phyloP scores from a whole-genome alignment of 2,329 filamentous ascomycete species.

The Rhynchosporium graminicola region DNA sequence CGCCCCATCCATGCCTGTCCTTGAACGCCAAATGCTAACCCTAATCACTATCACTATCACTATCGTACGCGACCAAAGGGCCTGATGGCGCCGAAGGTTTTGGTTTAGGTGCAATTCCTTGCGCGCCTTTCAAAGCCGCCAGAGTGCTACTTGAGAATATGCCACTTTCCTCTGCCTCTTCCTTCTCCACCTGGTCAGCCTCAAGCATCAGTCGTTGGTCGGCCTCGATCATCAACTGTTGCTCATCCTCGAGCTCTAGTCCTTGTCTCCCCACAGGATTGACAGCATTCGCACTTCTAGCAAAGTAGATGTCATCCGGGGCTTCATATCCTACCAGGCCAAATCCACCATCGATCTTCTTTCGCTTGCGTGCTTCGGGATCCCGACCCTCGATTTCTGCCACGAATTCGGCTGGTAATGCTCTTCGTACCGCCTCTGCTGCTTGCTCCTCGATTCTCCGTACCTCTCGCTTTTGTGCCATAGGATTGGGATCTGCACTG shows the following conservation, averaged over 20 bases:
- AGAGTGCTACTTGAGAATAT: slow-evolving; percentile 84
- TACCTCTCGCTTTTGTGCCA: slow-evolving; percentile 90
- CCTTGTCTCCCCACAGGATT: slow-evolving; percentile 60
- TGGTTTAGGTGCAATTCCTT: slow-evolving; percentile 51
- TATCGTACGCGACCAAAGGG: slow-evolving; percentile 85
- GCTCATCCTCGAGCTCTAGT: slow-evolving; percentile 64
- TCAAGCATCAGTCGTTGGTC: slow-evolving; percentile 45
- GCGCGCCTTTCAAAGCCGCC: slow-evolving; percentile 68
- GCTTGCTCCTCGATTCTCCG: slow-evolving; percentile 91
- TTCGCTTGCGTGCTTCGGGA: slow-evolving; percentile 80
- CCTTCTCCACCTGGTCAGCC: slow-evolving; percentile 30
- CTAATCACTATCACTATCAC: slow-evolving; percentile 67
- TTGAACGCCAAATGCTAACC: slow-evolving; percentile 25
- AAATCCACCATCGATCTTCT: slow-evolving; percentile 87
- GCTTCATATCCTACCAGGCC: slow-evolving; percentile 78
- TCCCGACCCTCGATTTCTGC: slow-evolving; percentile 93
- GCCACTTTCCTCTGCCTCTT: slow-evolving; percentile 48
- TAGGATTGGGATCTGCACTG: slow-evolving; percentile 92
- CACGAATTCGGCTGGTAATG: slow-evolving; percentile 85
- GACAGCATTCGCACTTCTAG: slow-evolving; percentile 69
- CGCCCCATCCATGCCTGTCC: slow-evolving; percentile 5
- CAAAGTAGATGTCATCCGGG: slow-evolving; percentile 91
- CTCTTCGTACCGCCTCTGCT: slow-evolving; percentile 86
- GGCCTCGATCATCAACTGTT: slow-evolving; percentile 56
- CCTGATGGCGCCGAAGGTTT: slow-evolving; percentile 60